Evolutionary conservation across 2,329 filamentous ascomycete species (phyloP).

Genomic region (Exophiala sp.): DNA sequence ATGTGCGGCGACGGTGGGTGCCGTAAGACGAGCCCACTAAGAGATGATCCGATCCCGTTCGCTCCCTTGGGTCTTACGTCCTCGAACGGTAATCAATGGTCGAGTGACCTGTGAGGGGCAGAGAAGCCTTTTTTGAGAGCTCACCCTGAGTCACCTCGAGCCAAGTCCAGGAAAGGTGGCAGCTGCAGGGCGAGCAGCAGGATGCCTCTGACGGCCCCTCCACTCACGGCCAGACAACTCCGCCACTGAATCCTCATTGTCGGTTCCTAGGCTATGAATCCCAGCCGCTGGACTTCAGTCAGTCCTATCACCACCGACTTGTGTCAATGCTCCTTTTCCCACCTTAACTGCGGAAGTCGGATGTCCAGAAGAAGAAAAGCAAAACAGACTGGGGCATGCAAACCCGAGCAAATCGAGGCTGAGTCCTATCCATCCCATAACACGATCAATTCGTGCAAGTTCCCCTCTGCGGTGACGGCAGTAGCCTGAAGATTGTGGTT

Average conservation of each 20-base stretch:
- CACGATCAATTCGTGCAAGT: constrained; percentile 1
- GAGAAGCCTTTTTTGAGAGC: constrained; percentile 9
- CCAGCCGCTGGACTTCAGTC: constrained; percentile 1
- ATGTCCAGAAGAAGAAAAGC: constrained; percentile 5
- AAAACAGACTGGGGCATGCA: constrained; percentile 14
- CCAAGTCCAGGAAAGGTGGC: constrained; percentile 13
- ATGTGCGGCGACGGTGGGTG: constrained; percentile 8
- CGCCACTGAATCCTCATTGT: constrained; percentile 2
- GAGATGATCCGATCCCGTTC: constrained; percentile 15
- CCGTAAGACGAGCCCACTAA: constrained; percentile 6
- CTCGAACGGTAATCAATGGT: constrained; percentile 1
- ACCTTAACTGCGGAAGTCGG: constrained; percentile 1
- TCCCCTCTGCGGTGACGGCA: constrained; percentile 15
- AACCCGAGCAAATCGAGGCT: constrained; percentile 19
- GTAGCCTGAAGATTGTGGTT: constrained; percentile 13
- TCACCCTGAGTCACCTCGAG: constrained; percentile 17
- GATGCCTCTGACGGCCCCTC: constrained; percentile 15
- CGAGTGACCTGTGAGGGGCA: neutral
- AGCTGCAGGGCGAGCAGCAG: constrained; percentile 17
- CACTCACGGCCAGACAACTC: neutral
- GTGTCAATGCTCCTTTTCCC: neutral
- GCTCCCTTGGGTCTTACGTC: constrained; percentile 12
- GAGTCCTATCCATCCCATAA: constrained; percentile 18
- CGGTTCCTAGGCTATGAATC: constrained; percentile 11
- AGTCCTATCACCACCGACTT: constrained; percentile 5